Base-by-base conservation (phyloP, 768 basidiomycete genomes). In the Mycena epipterygia region DNA sequence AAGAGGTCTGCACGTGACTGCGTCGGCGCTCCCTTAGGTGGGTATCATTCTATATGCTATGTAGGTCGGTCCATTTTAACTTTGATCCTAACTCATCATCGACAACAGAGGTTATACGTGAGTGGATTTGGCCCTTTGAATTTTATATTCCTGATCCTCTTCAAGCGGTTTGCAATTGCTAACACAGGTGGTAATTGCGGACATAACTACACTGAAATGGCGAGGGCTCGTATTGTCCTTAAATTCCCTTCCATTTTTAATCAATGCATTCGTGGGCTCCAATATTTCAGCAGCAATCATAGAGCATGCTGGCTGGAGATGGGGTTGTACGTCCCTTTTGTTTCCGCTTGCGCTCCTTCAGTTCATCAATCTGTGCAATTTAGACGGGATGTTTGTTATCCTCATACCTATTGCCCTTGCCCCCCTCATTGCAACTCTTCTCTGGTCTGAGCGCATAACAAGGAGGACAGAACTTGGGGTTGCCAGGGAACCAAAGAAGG, bases 261-360 rank as follows among this genome's bases (percentile, higher is more conserved):
- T 92, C 77, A 91, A 92, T 76, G 89, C 84, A 3, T 91, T 90
- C 75, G 81, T 91, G 65, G 89, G 90, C n/a, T 82, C 88, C n/a
- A 89, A 89, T 74, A 85, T 92, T 55, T 83, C 88, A n/a, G 75
- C 88, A 9, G 80, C 80, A 68, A 80, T 87, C 39, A 64, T 86
- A 46, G 71, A 75, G 16, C 75, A 78, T 30, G 79, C 81, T 27
- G 87, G 88, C 9, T 92, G 91, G 91, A 79, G 91, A 77, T 91
- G 91, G 91, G 91, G 91, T 35, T 92, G 89, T 89, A 75, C 52
- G 89, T 86, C 56, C 68, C 56, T 4, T 63, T 55, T 44, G 48
- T 37, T 19, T 48, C 46, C 37, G 12, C 33, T 56, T 69, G 23
- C 48, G 19, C 27, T 19, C 27, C 25, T 25, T 32, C 42, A 35